Conservation (phyloP, 1,139 yeast species). For the Hyphopichia burtonii region DNA sequence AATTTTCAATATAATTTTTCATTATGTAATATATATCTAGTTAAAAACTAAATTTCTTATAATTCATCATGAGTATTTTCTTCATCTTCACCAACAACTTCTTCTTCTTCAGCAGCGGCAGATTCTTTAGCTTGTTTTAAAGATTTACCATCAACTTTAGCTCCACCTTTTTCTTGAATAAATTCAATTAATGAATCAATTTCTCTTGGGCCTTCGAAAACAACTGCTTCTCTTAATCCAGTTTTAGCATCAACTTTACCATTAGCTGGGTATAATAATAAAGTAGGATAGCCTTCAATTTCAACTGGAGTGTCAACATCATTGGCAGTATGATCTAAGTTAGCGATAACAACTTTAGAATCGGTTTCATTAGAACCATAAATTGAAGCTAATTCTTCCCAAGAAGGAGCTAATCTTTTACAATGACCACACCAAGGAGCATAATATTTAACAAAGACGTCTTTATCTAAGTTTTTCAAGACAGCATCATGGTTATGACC, state of each 20-base stretch:
- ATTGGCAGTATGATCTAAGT: constrained; percentile 85
- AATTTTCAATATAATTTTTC: not conserved
- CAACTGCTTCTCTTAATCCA: constrained; percentile 61
- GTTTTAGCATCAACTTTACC: constrained; percentile 65
- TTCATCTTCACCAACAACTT: constrained; percentile 20
- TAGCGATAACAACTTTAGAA: constrained; percentile 69
- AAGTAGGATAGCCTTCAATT: constrained; percentile 91
- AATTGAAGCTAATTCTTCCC: constrained; percentile 80
- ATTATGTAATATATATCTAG: not conserved
- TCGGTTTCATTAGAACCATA: constrained; percentile 50
- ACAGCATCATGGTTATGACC: constrained; percentile 79
- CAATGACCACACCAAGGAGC: constrained; percentile 99
- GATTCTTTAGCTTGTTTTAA: constrained; percentile 27
- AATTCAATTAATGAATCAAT: constrained; percentile 70
- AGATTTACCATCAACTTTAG: constrained; percentile 52
- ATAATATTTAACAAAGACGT: constrained; percentile 88
- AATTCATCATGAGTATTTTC: constrained; percentile 44
- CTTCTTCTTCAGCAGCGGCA: constrained; percentile 29
- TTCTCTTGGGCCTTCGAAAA: constrained; percentile 71
- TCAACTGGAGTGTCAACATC: constrained; percentile 71
- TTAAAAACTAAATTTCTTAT: constrained; percentile 14
- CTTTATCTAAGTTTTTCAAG: constrained; percentile 69
- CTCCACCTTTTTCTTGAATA: constrained; percentile 63
- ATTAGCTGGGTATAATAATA: constrained; percentile 84
- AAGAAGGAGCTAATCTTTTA: constrained; percentile 89